Evolutionary conservation across 2,329 filamentous ascomycete species (phyloP).

Genomic region (Colletotrichum lupini): DNA sequence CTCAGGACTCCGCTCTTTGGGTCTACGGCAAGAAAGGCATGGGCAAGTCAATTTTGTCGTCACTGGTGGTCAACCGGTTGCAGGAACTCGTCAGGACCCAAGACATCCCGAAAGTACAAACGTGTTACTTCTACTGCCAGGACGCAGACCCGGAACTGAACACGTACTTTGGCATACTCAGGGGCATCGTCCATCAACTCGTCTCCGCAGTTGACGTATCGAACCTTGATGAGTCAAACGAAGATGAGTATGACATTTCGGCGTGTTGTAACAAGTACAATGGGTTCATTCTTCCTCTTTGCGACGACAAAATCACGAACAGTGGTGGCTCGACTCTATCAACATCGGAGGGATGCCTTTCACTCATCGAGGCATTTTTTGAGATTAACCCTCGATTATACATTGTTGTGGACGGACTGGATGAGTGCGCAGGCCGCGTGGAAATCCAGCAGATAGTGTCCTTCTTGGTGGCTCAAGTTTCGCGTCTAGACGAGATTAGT

Average conservation of each 20-base stretch:
- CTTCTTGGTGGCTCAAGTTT: conserved; percentile 41
- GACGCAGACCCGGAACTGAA: conserved; percentile 42
- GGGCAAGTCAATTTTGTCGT: conserved; percentile 56
- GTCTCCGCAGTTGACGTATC: conserved; percentile 22
- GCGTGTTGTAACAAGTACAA: conserved; percentile 25
- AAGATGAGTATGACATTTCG: neutral
- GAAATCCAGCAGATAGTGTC: conserved; percentile 43
- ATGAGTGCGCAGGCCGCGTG: conserved; percentile 47
- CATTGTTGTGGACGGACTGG: conserved; percentile 57
- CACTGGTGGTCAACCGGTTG: conserved; percentile 48
- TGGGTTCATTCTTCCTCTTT: conserved; percentile 42
- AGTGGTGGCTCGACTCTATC: conserved; percentile 42
- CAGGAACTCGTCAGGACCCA: conserved; percentile 11
- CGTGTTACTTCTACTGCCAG: conserved; percentile 55
- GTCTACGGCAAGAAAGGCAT: conserved; percentile 46
- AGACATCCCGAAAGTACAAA: conserved; percentile 35
- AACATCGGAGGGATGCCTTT: conserved; percentile 38
- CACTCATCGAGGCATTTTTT: conserved; percentile 46
- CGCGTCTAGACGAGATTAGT: conserved; percentile 37
- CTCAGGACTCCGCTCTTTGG: conserved; percentile 43
- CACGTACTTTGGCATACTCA: conserved; percentile 44
- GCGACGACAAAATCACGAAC: conserved; percentile 41
- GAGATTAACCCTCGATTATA: conserved; percentile 43
- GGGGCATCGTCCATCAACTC: conserved; percentile 47
- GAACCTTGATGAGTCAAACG: neutral